A percentile compares a stretch with the other conserved stretches of the same genome.
Evolutionary conservation across 176 grass and related monocot genomes (phyloP).

Genomic region (Lolium rigidum): DNA sequence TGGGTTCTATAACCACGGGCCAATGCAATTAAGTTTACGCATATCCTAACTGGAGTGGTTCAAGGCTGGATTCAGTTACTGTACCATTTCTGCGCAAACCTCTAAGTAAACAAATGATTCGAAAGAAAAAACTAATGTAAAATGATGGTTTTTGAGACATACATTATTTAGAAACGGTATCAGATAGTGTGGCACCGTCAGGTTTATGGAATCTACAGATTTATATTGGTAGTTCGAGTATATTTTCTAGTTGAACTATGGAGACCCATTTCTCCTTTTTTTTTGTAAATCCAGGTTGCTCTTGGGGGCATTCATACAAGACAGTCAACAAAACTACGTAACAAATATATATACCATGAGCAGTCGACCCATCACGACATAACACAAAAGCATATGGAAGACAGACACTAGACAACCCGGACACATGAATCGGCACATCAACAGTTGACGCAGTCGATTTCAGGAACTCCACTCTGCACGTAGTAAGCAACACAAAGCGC

Average conservation of each 20-base stretch:
- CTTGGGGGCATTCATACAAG: not conserved
- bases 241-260: not conserved
- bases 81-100: not conserved
- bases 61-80: slow-evolving; percentile 14
- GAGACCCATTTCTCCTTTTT: not conserved
- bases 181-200: not conserved
- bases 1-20: not conserved
- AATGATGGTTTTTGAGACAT: not conserved
- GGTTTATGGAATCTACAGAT: not conserved
- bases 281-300: not conserved
- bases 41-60: not conserved
- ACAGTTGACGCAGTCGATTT: slow-evolving; percentile 57
- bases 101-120: not conserved
- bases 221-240: not conserved
- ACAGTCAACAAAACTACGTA: not conserved
- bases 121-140: not conserved
- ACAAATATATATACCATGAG: slow-evolving; percentile 12
- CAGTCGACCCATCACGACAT: not conserved
- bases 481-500: slow-evolving; percentile 53
- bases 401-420: not conserved
- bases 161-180: not conserved
- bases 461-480: slow-evolving; percentile 38
- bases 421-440: not conserved
- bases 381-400: not conserved
- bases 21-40: slow-evolving; percentile 2